phyloP scores from a whole-genome alignment of 257 asterid species.

The Cruciata laevipes region DNA sequence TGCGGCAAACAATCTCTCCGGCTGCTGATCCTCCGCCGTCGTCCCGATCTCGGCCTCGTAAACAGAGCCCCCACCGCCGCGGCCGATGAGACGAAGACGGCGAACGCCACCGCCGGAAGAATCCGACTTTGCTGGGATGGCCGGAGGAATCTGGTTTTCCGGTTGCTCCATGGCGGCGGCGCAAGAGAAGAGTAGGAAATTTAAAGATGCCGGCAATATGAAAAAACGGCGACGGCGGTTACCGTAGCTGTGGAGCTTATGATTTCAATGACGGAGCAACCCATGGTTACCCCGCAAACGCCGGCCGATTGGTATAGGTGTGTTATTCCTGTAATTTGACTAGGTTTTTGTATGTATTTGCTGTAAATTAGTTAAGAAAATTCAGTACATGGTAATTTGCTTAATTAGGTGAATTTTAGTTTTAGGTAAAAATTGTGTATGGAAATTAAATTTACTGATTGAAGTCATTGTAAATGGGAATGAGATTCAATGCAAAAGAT shows the following conservation, averaged over 20 bases:
- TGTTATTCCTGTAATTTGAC: no score
- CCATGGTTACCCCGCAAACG: no score
- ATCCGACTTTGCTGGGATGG: not conserved
- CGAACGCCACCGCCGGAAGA: not conserved
- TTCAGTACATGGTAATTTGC: no score
- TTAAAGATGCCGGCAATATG: not conserved
- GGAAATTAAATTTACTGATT: no score
- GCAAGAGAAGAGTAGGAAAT: not conserved
- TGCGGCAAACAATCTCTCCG: slow-evolving; percentile 38
- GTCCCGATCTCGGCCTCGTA: not conserved
- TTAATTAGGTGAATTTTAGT: no score
- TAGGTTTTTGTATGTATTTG: no score
- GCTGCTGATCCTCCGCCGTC: not conserved
- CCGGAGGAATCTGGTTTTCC: not conserved
- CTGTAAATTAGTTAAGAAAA: no score
- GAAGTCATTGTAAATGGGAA: no score
- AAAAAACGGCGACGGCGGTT: not conserved
- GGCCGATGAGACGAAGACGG: not conserved
- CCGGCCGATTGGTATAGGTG: no score
- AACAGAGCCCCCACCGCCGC: not conserved
- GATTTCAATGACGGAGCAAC: no score
- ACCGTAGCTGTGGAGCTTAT: not conserved
- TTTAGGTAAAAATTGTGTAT: no score
- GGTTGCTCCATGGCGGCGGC: not conserved
- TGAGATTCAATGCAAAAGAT: no score